phyloP scores from a whole-genome alignment of 768 basidiomycete genomes.

The Rhodotorula taiwanensis region DNA sequence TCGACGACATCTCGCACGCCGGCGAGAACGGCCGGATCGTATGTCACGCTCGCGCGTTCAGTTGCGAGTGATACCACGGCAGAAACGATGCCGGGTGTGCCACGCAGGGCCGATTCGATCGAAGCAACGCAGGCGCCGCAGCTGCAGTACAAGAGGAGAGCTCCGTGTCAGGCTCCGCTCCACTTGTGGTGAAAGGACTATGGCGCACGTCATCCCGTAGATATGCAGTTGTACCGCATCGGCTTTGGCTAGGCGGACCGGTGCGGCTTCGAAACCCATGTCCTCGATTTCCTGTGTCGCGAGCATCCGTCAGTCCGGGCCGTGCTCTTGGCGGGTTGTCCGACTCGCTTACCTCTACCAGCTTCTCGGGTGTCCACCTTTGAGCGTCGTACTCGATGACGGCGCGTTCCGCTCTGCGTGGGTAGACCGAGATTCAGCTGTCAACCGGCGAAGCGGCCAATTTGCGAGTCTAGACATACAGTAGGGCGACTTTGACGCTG shows the following conservation, averaged over 20 bases:
- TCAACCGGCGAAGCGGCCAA: too few relatives aligned
- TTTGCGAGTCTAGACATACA: slow-evolving; percentile 43
- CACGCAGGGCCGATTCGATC: slow-evolving; percentile 62
- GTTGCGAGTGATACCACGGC: slow-evolving; percentile 70
- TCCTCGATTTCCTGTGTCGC: slow-evolving; percentile 73
- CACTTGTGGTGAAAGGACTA: neutral
- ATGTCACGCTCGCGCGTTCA: slow-evolving; percentile 62
- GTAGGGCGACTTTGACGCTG: slow-evolving; percentile 87
- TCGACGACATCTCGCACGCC: slow-evolving; percentile 84
- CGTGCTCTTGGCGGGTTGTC: too few relatives aligned
- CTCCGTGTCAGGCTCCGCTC: neutral
- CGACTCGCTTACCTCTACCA: slow-evolving; percentile 57
- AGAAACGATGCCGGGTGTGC: slow-evolving; percentile 64
- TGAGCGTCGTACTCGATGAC: slow-evolving; percentile 79
- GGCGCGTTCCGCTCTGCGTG: slow-evolving; percentile 66
- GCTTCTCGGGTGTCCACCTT: slow-evolving; percentile 71
- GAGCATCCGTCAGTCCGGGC: neutral
- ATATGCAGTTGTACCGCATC: slow-evolving; percentile 67
- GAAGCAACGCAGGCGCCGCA: slow-evolving; percentile 72
- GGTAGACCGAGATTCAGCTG: too few relatives aligned
- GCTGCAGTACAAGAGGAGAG: slow-evolving; percentile 2
- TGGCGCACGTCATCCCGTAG: slow-evolving; percentile 69
- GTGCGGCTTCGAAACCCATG: slow-evolving; percentile 81
- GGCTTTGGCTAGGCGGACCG: slow-evolving; percentile 59
- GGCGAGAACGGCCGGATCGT: slow-evolving; percentile 60